Percentiles rank a stretch among this genome's conserved stretches.
Evolutionary conservation across 129 eudicot genomes (phyloP).

Genomic region (Heracleum sosnowskyi): DNA sequence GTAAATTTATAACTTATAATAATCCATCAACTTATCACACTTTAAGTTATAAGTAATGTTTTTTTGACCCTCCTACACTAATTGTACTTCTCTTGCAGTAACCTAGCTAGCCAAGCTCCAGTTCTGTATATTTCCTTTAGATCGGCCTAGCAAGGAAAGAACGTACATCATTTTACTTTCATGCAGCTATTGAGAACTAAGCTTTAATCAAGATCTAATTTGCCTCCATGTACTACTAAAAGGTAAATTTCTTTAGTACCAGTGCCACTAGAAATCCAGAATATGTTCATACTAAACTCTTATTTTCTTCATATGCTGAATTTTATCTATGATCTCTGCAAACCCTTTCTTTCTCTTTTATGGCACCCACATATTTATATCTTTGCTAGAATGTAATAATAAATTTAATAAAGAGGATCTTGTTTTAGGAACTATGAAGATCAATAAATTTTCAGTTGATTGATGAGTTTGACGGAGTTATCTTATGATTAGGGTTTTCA

Average conservation of each 20-base stretch:
- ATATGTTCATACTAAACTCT: too few species aligned
- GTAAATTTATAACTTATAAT: too few species aligned
- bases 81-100: neutral
- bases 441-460: neutral
- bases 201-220: neutral
- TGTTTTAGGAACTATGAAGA: neutral
- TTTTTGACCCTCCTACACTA: neutral
- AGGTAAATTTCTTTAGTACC: neutral
- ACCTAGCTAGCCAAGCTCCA: neutral
- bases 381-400: too few species aligned
- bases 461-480: too few species aligned
- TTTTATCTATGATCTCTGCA: too few species aligned
- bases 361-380: too few species aligned
- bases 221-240: neutral
- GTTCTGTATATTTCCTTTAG: neutral
- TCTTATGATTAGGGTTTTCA: conserved; percentile 2
- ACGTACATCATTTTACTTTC: neutral
- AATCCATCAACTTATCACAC: too few species aligned
- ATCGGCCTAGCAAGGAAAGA: neutral
- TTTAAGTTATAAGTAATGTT: too few species aligned
- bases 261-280: too few species aligned
- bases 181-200: neutral
- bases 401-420: neutral
- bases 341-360: too few species aligned
- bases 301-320: too few species aligned